Base-by-base conservation (phyloP, 306 rosid species). In the Alnus rubra region DNA sequence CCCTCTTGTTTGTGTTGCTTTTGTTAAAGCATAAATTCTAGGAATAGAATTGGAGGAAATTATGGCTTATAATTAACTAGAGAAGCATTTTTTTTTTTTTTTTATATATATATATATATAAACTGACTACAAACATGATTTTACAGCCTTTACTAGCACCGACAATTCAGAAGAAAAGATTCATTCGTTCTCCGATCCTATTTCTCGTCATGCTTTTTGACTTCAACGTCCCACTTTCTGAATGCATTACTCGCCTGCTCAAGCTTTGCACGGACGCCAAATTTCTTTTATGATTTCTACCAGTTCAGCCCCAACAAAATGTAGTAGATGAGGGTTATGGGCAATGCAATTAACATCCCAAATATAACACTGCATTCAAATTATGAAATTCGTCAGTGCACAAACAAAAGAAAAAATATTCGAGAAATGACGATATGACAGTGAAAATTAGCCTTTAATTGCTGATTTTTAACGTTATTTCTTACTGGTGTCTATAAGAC, bases 261-360 rank as follows among this genome's bases (percentile, higher is more conserved):
- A 74, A 75, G 83, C 9, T 28, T 67, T 84, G 69, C 77, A 79
- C 77, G 82, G 71, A 81, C 75, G 78, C 73, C 79, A 77, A 74
- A 75, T 73, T 75, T 79, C 81, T 69, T 71, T 14, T 76, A 14
- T 77, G 84, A 53, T 49, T 74, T 71, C 88, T 80, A 73, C 47
- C 71, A 37, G 58, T 62, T 92, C 88, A 94, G 56, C 78, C 98
- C 98, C 89, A 94, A 55, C 76, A 94, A 89, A 74, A 94, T 90
- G 92, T 94, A 94, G 88, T 94, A 94, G 42, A 92, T 88, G 3
- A 94, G 90, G 6, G 98, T 94, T 55, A 92, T 94, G 76, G 98
- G 97, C 89, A 94, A 86, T 35, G 98, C 98, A 74, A 94, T 45
- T 77, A 94, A 75, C 97, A 94, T 94, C 79, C 98, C 98, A 68